Evolutionary conservation across 208 protist genomes (phyloP).

Genomic region (Acanthamoeba lugdunensis): DNA sequence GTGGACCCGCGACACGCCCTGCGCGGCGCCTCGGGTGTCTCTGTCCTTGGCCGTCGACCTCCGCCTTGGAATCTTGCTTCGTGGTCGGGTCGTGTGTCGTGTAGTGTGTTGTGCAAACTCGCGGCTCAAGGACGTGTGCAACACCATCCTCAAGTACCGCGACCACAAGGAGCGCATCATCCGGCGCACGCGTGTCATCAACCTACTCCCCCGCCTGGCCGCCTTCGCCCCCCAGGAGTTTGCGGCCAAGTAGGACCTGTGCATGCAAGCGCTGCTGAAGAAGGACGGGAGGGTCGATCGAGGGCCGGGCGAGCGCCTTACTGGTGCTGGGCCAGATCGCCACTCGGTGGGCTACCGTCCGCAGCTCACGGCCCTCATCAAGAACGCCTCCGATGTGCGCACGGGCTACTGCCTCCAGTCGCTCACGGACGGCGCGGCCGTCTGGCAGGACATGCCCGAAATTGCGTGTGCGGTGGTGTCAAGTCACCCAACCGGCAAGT

Average conservation of each 20-base stretch:
- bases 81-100: too few species aligned
- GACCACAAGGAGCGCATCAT: constrained; percentile 81
- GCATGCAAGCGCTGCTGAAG: constrained; percentile 65
- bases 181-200: constrained; percentile 80
- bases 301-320: constrained; percentile 78
- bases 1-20: too few species aligned
- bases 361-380: constrained; percentile 76
- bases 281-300: constrained; percentile 9
- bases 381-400: constrained; percentile 65
- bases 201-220: constrained; percentile 82
- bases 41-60: too few species aligned
- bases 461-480: neutral
- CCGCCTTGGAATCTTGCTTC: too few species aligned
- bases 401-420: constrained; percentile 76
- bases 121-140: constrained; percentile 81
- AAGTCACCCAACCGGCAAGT: too few species aligned
- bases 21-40: too few species aligned
- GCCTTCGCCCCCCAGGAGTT: constrained; percentile 79
- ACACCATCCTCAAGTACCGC: constrained; percentile 82
- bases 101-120: neutral
- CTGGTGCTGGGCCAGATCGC: constrained; percentile 84
- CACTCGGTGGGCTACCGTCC: constrained; percentile 82
- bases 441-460: constrained; percentile 73
- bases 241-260: constrained; percentile 55
- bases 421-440: constrained; percentile 76